Conservation (phyloP, 495 filamentous ascomycete species). For the Penicillium flavigenum region DNA sequence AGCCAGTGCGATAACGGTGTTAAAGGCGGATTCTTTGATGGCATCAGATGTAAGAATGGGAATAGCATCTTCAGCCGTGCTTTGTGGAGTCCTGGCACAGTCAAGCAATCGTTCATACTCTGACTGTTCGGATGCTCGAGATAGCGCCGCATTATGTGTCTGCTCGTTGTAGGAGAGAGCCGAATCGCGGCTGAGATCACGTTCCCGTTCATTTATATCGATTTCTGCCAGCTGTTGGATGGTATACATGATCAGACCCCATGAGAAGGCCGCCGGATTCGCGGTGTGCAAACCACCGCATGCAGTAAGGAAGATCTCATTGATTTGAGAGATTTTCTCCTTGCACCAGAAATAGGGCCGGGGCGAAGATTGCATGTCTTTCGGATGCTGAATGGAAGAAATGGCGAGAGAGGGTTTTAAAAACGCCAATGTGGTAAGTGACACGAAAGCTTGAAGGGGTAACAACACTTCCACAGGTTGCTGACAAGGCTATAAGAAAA, state of each 20-base stretch:
- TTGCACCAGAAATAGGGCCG: constrained; percentile 62
- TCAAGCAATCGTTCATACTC: constrained; percentile 55
- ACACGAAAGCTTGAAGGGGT: constrained; percentile 64
- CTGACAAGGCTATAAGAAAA: constrained; percentile 39
- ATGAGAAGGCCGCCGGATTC: constrained; percentile 69
- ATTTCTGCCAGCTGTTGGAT: constrained; percentile 49
- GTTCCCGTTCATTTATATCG: constrained; percentile 36
- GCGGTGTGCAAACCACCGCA: constrained; percentile 54
- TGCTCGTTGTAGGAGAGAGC: constrained; percentile 54
- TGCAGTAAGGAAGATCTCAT: constrained; percentile 55
- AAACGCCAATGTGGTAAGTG: constrained; percentile 70
- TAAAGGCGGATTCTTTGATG: constrained; percentile 58
- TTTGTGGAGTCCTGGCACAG: constrained; percentile 37
- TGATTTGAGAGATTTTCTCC: constrained; percentile 61
- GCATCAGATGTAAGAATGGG: constrained; percentile 50
- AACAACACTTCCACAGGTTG: constrained; percentile 51
- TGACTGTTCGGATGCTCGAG: constrained; percentile 37
- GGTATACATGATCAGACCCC: constrained; percentile 70
- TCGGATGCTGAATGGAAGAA: constrained; percentile 30
- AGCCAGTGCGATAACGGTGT: constrained; percentile 59
- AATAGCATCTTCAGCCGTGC: constrained; percentile 48
- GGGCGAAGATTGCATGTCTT: constrained; percentile 28
- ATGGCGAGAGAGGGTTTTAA: constrained; percentile 60
- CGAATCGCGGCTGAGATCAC: constrained; percentile 57
- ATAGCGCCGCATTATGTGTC: constrained; percentile 29